Conservation (phyloP, 2,329 filamentous ascomycete species). For the Pseudogymnoascus sp. region DNA sequence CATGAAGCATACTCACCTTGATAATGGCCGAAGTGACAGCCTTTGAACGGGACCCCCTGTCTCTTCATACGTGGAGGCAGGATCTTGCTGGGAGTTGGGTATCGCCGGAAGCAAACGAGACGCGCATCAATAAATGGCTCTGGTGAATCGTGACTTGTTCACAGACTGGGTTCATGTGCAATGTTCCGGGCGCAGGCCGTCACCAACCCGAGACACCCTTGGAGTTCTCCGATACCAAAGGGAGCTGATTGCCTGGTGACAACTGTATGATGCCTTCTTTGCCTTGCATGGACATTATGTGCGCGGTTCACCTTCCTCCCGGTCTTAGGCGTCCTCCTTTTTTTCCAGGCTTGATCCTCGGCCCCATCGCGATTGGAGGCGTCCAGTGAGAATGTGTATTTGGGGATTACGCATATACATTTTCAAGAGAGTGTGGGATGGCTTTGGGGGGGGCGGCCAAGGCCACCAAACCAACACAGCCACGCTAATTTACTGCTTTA, state of each 20-base stretch:
- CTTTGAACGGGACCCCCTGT: neutral
- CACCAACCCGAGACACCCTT: constrained; percentile 4
- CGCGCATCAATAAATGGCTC: constrained; percentile 7
- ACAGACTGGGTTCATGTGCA: constrained; percentile 8
- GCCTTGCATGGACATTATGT: constrained; percentile 10
- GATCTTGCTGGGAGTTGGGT: neutral
- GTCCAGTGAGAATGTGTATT: constrained; percentile 8
- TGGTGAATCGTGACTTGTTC: constrained; percentile 10
- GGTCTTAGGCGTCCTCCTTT: neutral
- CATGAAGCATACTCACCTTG: constrained; percentile 1
- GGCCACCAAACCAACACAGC: constrained; percentile 9
- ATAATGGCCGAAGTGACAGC: constrained; percentile 1
- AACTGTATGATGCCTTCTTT: constrained; percentile 9
- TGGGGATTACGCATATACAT: constrained; percentile 10
- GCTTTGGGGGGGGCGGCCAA: neutral
- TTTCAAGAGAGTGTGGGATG: constrained; percentile 10
- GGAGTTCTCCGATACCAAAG: neutral
- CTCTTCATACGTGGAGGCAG: constrained; percentile 5
- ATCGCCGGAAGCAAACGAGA: constrained; percentile 9
- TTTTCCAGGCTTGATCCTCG: neutral
- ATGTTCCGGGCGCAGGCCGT: constrained; percentile 4
- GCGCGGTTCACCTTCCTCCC: constrained; percentile 3
- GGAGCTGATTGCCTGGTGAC: neutral
- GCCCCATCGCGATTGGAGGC: neutral
- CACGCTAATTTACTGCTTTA: constrained; percentile 10